A percentile compares a stretch with the other conserved stretches of the same genome.
Evolutionary conservation across 495 filamentous ascomycete genomes (phyloP).

Genomic region (Oidiodendron maius): DNA sequence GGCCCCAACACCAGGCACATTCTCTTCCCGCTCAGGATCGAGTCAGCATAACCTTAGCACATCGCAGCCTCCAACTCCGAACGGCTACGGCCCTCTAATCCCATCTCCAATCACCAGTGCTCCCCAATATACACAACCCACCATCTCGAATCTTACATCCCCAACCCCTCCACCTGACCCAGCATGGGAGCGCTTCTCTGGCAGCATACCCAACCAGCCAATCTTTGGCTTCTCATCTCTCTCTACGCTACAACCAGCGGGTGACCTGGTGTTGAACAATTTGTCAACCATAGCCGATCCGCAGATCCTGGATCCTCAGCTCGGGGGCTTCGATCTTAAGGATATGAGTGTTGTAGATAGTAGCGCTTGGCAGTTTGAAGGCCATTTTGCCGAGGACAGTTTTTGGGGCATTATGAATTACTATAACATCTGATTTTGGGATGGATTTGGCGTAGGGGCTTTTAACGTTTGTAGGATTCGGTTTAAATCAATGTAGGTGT

Average conservation of each 20-base stretch:
- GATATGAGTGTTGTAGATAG: conserved; percentile 4
- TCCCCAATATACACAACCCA: conserved; percentile 13
- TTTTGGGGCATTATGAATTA: conserved; percentile 49
- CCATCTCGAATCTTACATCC: conserved; percentile 13
- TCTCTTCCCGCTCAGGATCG: not conserved
- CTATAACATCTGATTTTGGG: conserved; percentile 26
- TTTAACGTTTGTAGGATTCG: too few relatives aligned
- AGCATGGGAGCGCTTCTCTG: conserved; percentile 11
- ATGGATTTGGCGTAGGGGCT: not conserved
- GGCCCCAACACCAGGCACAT: not conserved
- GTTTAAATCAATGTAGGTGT: too few relatives aligned
- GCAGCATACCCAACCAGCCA: conserved; percentile 10
- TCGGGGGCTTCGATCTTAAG: not conserved
- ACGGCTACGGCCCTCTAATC: not conserved
- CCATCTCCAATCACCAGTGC: not conserved
- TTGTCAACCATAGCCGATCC: conserved; percentile 27
- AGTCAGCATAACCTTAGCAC: not conserved
- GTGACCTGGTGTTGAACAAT: conserved; percentile 47
- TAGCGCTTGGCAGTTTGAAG: conserved; percentile 34
- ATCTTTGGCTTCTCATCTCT: conserved; percentile 41
- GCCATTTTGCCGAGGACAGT: conserved; percentile 45
- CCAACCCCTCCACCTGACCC: not conserved
- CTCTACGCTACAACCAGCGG: conserved; percentile 46
- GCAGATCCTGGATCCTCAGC: conserved; percentile 4
- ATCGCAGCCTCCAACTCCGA: not conserved